Evolutionary conservation across 1,284 basidiomycete species (phyloP), one percentile per base, ranked within the genome.

Genomic region (Malassezia vespertilionis): DNA sequence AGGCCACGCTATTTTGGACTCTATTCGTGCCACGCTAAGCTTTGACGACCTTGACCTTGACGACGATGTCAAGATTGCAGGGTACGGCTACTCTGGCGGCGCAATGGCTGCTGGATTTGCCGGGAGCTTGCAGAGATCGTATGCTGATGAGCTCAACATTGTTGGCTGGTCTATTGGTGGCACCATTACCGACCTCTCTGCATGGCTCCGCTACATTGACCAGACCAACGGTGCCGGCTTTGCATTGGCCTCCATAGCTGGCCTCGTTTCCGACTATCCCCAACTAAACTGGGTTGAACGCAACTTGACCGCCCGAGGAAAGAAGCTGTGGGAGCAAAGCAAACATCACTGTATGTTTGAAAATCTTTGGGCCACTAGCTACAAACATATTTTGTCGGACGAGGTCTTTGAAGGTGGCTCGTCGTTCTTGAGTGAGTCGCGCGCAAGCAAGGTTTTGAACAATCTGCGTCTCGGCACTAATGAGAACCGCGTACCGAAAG

Each of bases 61-160:
- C 4, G 47, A 42, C 31, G 33, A 52, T 18, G 57, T 56, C 6
- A 60, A 56, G 35, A 44, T 64, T 10, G 37, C 44, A 14, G 41
- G 58, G 32, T 63, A 56, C 45, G 65, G 65, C 15, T 69, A 69
- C 43, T 65, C 61, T 5, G 64, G 65, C 8, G 65, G 65, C 12
- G 65, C 62, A 3, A 48, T 64, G 1, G 64, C 65, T 5, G 57
- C 57, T 0, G 64, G 61, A 3, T 69, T 64, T 64, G 62, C 64
- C 0, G 54, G 56, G 1, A 54, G 60, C 24, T n/a, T 61, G 23
- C 56, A 61, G 33, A 40, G 49, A 11, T 31, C 40, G 3, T 65
- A 66, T 32, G 58, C 62, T 7, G 42, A 54, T 2, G 63, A 67
- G 8, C 23, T 67, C 23, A 44, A 48, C 15, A 33, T 65, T 3